Evolutionary conservation across 2,329 filamentous ascomycete species (phyloP).

Genomic region (Sphaceloma murrayae): DNA sequence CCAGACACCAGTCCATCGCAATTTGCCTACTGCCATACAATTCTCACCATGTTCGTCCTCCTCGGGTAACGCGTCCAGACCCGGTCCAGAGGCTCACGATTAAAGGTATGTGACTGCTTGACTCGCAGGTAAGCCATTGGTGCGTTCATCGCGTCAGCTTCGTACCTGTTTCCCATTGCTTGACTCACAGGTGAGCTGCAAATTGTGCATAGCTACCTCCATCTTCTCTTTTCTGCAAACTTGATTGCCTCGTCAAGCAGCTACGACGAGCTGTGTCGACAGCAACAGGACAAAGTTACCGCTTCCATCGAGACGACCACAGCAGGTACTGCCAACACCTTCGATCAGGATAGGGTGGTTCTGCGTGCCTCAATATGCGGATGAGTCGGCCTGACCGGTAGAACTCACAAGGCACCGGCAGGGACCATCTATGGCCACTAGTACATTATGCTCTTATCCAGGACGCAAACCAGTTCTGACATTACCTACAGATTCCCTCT

Average conservation of each 20-base stretch:
- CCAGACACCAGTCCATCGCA: slow-evolving; percentile 14
- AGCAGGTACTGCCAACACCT: too few relatives aligned
- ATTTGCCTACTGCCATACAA: slow-evolving; percentile 1
- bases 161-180: slow-evolving; percentile 1
- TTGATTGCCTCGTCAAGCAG: too few relatives aligned
- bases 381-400: slow-evolving; percentile 12
- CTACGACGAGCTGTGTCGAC: too few relatives aligned
- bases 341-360: too few relatives aligned
- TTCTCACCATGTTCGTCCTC: not conserved
- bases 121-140: slow-evolving; percentile 8
- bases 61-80: slow-evolving; percentile 5
- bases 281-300: not conserved
- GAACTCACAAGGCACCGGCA: slow-evolving; percentile 2
- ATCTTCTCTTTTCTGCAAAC: not conserved
- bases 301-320: not conserved
- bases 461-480: slow-evolving; percentile 1
- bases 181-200: slow-evolving; percentile 2
- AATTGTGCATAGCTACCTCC: not conserved
- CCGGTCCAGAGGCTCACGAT: slow-evolving; percentile 1
- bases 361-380: too few relatives aligned
- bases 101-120: too few relatives aligned
- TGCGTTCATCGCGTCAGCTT: not conserved
- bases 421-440: slow-evolving; percentile 6
- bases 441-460: not conserved
- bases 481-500: not conserved